A percentile compares a stretch with the other conserved stretches of the same genome.
Conservation (phyloP, 2,329 filamentous ascomycete genomes). For the Aureobasidium sp. region DNA sequence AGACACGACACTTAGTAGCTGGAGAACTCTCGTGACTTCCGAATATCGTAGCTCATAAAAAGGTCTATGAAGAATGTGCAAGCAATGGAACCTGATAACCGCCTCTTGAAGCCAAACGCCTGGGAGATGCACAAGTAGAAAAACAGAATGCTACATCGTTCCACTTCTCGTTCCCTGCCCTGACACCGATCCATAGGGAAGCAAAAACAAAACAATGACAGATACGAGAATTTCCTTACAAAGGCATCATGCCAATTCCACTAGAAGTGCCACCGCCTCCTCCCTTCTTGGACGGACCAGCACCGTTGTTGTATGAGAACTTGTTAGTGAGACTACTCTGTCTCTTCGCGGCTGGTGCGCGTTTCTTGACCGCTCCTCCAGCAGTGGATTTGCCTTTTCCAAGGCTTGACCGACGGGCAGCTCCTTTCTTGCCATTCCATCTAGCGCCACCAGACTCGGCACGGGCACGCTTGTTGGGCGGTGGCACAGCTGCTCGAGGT, state of each 20-base stretch:
- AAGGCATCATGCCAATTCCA: conserved; percentile 35
- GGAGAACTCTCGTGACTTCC: neutral
- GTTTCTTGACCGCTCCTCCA: conserved; percentile 17
- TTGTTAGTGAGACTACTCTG: conserved; percentile 6
- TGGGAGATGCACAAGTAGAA: neutral
- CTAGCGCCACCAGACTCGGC: neutral
- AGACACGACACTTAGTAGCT: no score
- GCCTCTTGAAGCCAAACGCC: neutral
- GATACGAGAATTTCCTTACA: conserved; percentile 20
- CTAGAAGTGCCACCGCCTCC: conserved; percentile 19
- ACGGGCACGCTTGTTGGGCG: neutral
- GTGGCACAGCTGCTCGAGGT: neutral
- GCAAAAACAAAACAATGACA: neutral
- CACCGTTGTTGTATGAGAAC: neutral
- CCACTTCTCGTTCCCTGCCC: neutral
- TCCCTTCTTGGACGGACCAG: neutral
- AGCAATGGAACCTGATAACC: neutral
- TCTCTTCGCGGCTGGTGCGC: conserved; percentile 1
- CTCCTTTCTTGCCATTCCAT: conserved; percentile 13
- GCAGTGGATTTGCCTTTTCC: neutral
- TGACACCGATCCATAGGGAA: neutral
- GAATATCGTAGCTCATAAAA: neutral
- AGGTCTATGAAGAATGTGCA: neutral
- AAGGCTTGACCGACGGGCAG: conserved; percentile 10
- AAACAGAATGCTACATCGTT: neutral